Base-by-base conservation (phyloP, 2,329 filamentous ascomycete genomes). In the Epichloe baconii region DNA sequence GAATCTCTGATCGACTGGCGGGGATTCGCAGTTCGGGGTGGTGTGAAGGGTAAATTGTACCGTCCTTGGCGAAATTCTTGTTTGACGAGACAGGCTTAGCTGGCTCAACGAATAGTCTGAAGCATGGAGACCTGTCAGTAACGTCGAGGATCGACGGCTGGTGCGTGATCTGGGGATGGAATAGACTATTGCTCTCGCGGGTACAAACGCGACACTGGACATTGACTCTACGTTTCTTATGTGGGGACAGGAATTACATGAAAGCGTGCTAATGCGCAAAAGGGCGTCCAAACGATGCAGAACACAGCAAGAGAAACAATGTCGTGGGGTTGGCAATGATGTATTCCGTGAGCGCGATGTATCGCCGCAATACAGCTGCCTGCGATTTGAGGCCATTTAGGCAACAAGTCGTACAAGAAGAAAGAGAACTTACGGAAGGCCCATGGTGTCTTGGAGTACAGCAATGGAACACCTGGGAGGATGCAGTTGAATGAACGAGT, bases 21-120 rank as follows among this genome's bases (percentile, higher is more conserved):
- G 31, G n/a, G 43, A 69, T 70, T 47, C 71, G 66, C 40, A 73
- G 72, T n/a, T 65, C 59, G 11, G 71, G 68, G 47, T 70, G 70
- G 44, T 63, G 61, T 23, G 66, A 66, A 5, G 61, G 31, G 31
- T 31, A 31, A 31, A 31, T 55, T 17, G 57, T 51, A 42, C 56
- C 48, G 48, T 41, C 53, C 52, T 66, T 71, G 38, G 58, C 57
- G 26, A 64, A 55, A 36, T 65, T 49, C 55, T 71, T 71, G 45
- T 62, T 57, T 14, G 64, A 58, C 44, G 72, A 50, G 54, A 73
- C 70, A 46, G 71, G 71, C 56, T 73, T 68, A 55, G 72, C 66
- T 36, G 70, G 71, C 38, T 71, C 69, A 49, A 73, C 59, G 55
- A 73, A 76, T 35, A 75, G 62, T 55, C 73, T 76, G 54, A 26